Base-by-base conservation (phyloP, 2,329 filamentous ascomycete genomes). In the Ophiocordyceps camponoti-leonardi region DNA sequence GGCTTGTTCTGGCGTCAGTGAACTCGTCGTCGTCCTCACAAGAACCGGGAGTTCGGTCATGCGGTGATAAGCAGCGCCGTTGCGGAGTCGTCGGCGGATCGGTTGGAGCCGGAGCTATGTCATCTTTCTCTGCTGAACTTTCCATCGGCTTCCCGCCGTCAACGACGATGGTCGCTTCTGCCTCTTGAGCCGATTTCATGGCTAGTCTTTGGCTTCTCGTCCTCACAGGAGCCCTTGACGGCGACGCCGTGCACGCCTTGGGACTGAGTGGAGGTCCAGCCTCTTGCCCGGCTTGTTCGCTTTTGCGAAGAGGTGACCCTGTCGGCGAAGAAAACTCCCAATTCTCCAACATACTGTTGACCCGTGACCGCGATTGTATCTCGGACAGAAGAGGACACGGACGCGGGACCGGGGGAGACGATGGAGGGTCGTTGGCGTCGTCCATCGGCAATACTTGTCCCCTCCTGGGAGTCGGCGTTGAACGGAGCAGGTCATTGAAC, bases 281-380 rank as follows among this genome's bases (percentile, higher is more conserved):
- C 16, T 49, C 47, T 22, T 48, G 19, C 13, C 48, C 43, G 18
- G 47, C 45, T 8, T 48, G 45, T 20, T 61, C 61, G n/a, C 57
- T 59, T 19, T 52, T 57, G 3, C 56, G 51, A 22, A 58, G 55
- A 2, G 75, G 75, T 3, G 74, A 75, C 12, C 67, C 71, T 1
- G 69, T 69, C 11, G 75, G 74, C 2, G 75, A 77, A 1, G 73
- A 77, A n/a, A 76, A 69, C 11, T 71, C 65, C 69, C 72, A 77
- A 23, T 68, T 56, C 10, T 64, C 60, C 37, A 64, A 44, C 0
- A 56, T 54, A 47, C 46, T 57, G 20, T 49, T 56, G 10, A 50
- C 53, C 44, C 55, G 66, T 19, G 71, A 71, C 33, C 68, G 65
- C 31, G 71, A 67, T 46, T 66, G 64, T 47, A 77, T 72, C 50